Percentiles rank a stretch among this genome's conserved stretches.
Conservation (phyloP, 2,329 filamentous ascomycete species). For the Neonectria sp. region DNA sequence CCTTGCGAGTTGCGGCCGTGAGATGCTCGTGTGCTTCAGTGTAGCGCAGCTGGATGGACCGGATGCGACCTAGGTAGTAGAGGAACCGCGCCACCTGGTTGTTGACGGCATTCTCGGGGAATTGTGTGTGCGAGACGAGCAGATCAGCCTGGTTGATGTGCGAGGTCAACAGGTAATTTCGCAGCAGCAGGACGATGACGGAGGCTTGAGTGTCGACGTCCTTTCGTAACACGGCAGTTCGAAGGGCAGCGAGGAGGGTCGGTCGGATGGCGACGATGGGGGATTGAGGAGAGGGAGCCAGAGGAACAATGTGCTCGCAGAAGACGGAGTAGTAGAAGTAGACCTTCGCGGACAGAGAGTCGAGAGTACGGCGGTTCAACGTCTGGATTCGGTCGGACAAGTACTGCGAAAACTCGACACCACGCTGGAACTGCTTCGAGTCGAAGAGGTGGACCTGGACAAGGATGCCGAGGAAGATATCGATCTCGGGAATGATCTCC, state of each 20-base stretch:
- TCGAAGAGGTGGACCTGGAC: slow-evolving; percentile 92
- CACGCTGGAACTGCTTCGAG: slow-evolving; percentile 83
- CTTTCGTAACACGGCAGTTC: slow-evolving; percentile 96
- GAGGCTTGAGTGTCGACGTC: slow-evolving; percentile 98
- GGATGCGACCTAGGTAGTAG: slow-evolving; percentile 97
- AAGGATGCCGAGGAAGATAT: slow-evolving; percentile 90
- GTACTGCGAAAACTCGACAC: slow-evolving; percentile 86
- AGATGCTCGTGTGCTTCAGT: slow-evolving; percentile 97
- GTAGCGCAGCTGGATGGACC: slow-evolving; percentile 96
- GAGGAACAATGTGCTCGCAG: slow-evolving; percentile 89
- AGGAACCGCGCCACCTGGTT: slow-evolving; percentile 98
- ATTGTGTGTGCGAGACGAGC: slow-evolving; percentile 94
- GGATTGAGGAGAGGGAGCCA: slow-evolving; percentile 90
- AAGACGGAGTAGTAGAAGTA: slow-evolving; percentile 99
- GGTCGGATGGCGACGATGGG: slow-evolving; percentile 90
- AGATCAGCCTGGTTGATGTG: slow-evolving; percentile 98
- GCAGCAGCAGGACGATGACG: slow-evolving; percentile 93
- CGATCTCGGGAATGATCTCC: slow-evolving; percentile 87
- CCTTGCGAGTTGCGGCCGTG: slow-evolving; percentile 93
- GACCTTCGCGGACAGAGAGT: slow-evolving; percentile 93
- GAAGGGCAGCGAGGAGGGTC: slow-evolving; percentile 86
- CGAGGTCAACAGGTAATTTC: slow-evolving; percentile 95
- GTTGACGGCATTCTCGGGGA: slow-evolving; percentile 94
- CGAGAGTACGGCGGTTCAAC: slow-evolving; percentile 93
- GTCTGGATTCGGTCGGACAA: slow-evolving; percentile 89